A percentile compares a stretch with the other conserved stretches of the same genome.
phyloP scores from a whole-genome alignment of 306 rosid genomes.

The Gleditsia sinensis region DNA sequence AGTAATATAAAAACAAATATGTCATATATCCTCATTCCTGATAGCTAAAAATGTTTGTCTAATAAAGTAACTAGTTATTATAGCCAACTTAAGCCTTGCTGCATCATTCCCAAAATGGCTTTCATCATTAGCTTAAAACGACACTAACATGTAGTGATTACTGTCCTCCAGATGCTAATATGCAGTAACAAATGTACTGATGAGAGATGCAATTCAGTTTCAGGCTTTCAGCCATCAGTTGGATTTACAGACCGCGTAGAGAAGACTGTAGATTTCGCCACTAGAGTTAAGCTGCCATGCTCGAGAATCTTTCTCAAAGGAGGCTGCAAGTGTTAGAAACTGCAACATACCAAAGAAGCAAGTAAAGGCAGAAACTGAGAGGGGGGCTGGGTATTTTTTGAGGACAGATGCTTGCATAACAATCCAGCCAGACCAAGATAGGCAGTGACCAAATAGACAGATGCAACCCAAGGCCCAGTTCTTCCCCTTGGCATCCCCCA shows the following conservation, averaged over 20 bases:
- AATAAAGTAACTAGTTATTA: too few species aligned
- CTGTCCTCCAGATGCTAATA: conserved; percentile 24
- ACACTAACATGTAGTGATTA: background rate
- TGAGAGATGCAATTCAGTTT: conserved; percentile 20
- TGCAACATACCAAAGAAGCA: conserved; percentile 58
- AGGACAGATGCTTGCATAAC: conserved; percentile 60
- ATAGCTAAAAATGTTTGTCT: background rate
- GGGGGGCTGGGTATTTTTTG: conserved; percentile 46
- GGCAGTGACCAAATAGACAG: conserved; percentile 59
- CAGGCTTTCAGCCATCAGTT: conserved; percentile 8
- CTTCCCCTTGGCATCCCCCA: conserved; percentile 50
- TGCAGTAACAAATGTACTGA: conserved; percentile 7
- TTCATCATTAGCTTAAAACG: background rate
- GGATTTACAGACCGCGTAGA: conserved; percentile 59
- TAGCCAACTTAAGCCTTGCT: too few species aligned
- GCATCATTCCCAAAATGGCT: background rate
- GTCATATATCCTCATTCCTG: background rate
- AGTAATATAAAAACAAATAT: background rate
- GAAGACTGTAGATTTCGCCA: conserved; percentile 43
- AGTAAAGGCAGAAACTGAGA: conserved; percentile 54
- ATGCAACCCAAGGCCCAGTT: conserved; percentile 73
- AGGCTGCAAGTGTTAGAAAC: conserved; percentile 43
- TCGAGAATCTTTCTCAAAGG: conserved; percentile 40
- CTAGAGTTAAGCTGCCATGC: conserved; percentile 57
- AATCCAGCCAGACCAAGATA: conserved; percentile 74